Evolutionary conservation across 2,329 filamentous ascomycete genomes (phyloP), one percentile per base, ranked within the genome.

Genomic region (Dendrostoma leiphaemia): DNA sequence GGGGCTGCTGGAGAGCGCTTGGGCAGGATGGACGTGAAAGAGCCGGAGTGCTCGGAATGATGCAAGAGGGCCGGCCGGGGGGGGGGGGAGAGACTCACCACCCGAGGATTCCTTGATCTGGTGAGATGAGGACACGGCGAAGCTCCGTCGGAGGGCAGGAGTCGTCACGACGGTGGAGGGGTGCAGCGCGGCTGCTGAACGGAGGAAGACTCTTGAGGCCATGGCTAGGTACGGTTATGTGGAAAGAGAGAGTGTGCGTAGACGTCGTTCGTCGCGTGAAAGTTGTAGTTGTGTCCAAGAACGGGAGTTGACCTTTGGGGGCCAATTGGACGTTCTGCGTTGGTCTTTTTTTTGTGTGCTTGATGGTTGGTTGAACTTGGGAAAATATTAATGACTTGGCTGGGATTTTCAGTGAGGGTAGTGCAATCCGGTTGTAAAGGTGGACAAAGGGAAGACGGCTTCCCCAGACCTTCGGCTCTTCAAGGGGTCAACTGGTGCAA

Each of bases 51-150:
- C n/a, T n/a, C n/a, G n/a, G n/a, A n/a, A 10, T 21, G 17, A 8
- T 29, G 26, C 10, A 26, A 9, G 19, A 12, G 9, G 31, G 29
- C 15, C 23, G 32, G 19, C 4, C 12, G 26, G 28, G 0, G 5
- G 9, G 10, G 21, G 12, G 6, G 28, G 28, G 10, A 12, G 31
- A 9, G 17, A 44, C 53, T 21, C 32, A 59, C 56, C 53, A 15
- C 49, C 53, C 6, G 56, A 53, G 32, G 53, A 56, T 34, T 59
- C 56, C 53, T 59, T 59, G 9, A 59, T 56, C 26, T 50, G 48
- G 45, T 37, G 56, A 23, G 34, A 28, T 38, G 53, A 48, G 32
- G 56, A 50, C 12, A 51, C 41, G 9, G 53, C 56, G 26, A 59
- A 51, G 41, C 48, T 50, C 21, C 56, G 37, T 28, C 46, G 53